Percentiles rank a stretch among this genome's conserved stretches.
Conservation (phyloP, 768 basidiomycete genomes). For the Pholiota conissans region DNA sequence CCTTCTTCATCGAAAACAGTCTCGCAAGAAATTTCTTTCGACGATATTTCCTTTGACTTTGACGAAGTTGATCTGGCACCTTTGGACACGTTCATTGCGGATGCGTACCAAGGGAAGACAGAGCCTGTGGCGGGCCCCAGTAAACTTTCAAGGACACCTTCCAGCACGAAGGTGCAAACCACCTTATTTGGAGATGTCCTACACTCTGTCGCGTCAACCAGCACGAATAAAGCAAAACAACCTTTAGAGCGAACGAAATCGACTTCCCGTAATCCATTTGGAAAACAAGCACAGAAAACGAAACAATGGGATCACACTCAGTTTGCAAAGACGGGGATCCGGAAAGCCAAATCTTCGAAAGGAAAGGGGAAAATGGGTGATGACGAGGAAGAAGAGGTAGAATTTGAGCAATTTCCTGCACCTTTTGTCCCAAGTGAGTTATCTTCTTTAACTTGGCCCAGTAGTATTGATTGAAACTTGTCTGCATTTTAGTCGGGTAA, state of each 20-base stretch:
- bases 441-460: neutral
- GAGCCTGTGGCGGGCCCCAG: slow-evolving; percentile 45
- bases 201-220: slow-evolving; percentile 33
- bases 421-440: slow-evolving; percentile 69
- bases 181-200: slow-evolving; percentile 68
- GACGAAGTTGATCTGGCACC: slow-evolving; percentile 54
- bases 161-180: slow-evolving; percentile 51
- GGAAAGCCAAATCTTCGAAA: slow-evolving; percentile 49
- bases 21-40: slow-evolving; percentile 42
- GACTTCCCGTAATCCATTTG: slow-evolving; percentile 42
- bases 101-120: slow-evolving; percentile 41
- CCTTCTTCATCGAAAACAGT: slow-evolving; percentile 13
- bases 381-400: slow-evolving; percentile 55
- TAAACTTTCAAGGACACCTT: slow-evolving; percentile 27
- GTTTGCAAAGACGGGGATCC: slow-evolving; percentile 77
- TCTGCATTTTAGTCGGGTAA: slow-evolving; percentile 47
- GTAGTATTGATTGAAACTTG: neutral
- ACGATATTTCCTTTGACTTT: slow-evolving; percentile 57
- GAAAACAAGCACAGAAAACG: slow-evolving; percentile 58
- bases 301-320: slow-evolving; percentile 93
- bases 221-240: slow-evolving; percentile 31
- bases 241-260: slow-evolving; percentile 45
- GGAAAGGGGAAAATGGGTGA: slow-evolving; percentile 42
- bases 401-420: slow-evolving; percentile 85
- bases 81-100: slow-evolving; percentile 53